Evolutionary conservation across 176 grass and related monocot species (phyloP), one percentile per base, ranked within the genome.

Genomic region (Puccinellia tenuiflora): DNA sequence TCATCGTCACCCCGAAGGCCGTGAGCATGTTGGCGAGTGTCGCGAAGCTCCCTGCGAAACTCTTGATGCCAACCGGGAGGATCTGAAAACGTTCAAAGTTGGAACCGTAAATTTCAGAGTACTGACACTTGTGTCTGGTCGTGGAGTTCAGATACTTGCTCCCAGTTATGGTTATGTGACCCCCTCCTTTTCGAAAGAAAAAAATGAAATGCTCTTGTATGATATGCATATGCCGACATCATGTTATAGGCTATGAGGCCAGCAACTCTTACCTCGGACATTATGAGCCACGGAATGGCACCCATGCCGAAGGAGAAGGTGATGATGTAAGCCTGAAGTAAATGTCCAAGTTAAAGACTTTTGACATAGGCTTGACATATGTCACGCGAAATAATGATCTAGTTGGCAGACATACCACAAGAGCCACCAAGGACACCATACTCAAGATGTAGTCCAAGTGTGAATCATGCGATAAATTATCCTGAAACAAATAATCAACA

Each of bases 201-300:
- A 47, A 47, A 47, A 15, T 34, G 33, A 0, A 0, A 54, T 54
- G 52, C 9, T 54, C 6, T n/a, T 55, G 21, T 10, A 55, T 30
- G 12, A 30, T 30, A 31, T 50, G 30, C 6, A 30, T 63, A 80
- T 42, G 59, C 37, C n/a, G 39, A 78, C 59, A 86, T 34, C 66
- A 85, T 78, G 53, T 79, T 73, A 17, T 43, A 68, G 29, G 11
- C 39, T 67, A 82, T 77, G 30, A 5, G 13, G 7, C 43, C 26
- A 21, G 42, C 8, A 21, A 34, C 18, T 26, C 53, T 76, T 91
- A 98, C 95, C 95, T 98, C 92, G 25, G 95, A 98, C 95, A 98
- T 98, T 18, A 98, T 98, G 68, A 98, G 89, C 95, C 92, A 98
- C 13, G 95, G 95, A 86, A 94, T 98, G 11, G 95, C 95, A 79